Conservation (phyloP, 345 rosid species). For the Acer saccharum region DNA sequence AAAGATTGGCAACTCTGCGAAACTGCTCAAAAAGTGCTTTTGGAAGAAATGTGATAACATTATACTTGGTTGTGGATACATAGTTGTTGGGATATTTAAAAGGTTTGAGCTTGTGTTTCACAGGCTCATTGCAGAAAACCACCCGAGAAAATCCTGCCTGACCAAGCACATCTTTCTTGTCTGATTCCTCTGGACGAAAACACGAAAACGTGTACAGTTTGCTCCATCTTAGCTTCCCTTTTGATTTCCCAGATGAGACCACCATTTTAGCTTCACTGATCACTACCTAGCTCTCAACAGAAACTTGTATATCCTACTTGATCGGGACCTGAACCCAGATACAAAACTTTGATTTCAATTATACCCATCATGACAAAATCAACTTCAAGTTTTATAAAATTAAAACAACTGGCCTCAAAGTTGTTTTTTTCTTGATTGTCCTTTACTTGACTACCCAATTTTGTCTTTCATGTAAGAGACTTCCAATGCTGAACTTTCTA, state of each 20-base stretch:
- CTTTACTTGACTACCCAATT: neutral
- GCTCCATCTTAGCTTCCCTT: constrained; percentile 45
- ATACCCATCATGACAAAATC: neutral
- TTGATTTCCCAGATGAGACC: constrained; percentile 24
- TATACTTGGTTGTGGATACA: constrained; percentile 67
- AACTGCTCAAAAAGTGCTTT: constrained; percentile 78
- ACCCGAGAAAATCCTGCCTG: constrained; percentile 44
- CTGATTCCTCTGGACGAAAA: constrained; percentile 22
- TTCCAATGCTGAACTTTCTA: constrained; percentile 23
- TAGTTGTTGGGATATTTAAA: constrained; percentile 50
- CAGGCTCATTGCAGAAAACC: constrained; percentile 63
- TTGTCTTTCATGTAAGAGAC: neutral
- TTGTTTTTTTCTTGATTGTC: neutral
- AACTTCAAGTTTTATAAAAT: neutral
- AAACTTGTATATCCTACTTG: neutral
- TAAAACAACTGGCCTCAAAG: neutral
- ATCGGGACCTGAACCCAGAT: neutral
- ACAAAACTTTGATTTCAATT: constrained; percentile 4
- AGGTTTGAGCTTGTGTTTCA: constrained; percentile 42
- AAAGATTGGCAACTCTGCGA: constrained; percentile 75
- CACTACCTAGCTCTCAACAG: neutral
- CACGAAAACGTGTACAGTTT: constrained; percentile 51
- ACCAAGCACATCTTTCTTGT: constrained; percentile 32
- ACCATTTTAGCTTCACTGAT: constrained; percentile 10
- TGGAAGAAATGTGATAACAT: constrained; percentile 59